Percentiles rank a stretch among this genome's conserved stretches.
phyloP scores from a whole-genome alignment of 169 alveolate genomes.

The Plasmodium fragile region DNA sequence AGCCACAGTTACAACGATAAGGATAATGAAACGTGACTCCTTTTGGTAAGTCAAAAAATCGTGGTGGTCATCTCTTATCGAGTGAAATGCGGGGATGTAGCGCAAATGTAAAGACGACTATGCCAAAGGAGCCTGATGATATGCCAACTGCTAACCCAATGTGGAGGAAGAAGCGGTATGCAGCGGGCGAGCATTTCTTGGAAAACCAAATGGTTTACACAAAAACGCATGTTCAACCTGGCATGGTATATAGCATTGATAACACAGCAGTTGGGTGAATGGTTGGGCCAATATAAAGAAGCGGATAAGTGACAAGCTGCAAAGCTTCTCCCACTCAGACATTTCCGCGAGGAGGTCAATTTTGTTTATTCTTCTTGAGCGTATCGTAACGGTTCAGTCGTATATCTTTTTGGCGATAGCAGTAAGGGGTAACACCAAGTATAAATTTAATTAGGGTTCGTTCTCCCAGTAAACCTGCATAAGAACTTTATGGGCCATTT shows the following conservation, averaged over 20 bases:
- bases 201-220: background rate
- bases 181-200: background rate
- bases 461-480: background rate
- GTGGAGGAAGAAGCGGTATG: background rate
- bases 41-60: background rate
- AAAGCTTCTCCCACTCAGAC: background rate
- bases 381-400: background rate
- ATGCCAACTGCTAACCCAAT: background rate
- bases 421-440: background rate
- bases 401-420: background rate
- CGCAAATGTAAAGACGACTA: background rate
- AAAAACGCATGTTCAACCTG: background rate
- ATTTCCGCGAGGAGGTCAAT: background rate
- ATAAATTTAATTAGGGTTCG: background rate
- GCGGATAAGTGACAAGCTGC: background rate
- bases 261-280: background rate
- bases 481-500: background rate
- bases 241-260: background rate
- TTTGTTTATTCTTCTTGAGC: background rate
- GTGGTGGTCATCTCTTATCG: background rate
- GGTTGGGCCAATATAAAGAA: background rate
- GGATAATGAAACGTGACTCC: background rate
- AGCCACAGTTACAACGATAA: background rate
- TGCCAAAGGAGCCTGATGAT: background rate
- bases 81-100: background rate